Evolutionary conservation across 73 alveolate species (phyloP).

Genomic region (Paramecium sexaurelia): DNA sequence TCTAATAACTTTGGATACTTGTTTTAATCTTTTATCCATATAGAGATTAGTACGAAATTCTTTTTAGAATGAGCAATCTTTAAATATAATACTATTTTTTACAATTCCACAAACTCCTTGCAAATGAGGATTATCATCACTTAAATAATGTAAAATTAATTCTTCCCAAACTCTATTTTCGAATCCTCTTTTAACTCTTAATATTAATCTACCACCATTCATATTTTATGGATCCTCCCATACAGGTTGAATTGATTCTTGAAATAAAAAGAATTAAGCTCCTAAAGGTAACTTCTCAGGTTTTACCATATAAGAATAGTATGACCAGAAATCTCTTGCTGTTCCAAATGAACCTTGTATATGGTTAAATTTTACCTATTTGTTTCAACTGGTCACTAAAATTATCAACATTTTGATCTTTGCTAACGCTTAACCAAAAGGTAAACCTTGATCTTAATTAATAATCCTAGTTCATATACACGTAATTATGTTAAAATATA

Average conservation of each 20-base stretch:
- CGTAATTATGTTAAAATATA: not conserved
- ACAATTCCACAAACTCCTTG: slow-evolving; percentile 21
- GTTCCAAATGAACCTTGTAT: slow-evolving; percentile 8
- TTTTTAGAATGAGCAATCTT: slow-evolving; percentile 32
- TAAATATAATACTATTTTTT: not conserved
- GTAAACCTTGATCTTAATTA: slow-evolving; percentile 4
- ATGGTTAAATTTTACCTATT: not conserved
- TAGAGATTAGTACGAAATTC: slow-evolving; percentile 18
- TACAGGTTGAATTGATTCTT: slow-evolving; percentile 82
- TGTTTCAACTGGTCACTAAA: slow-evolving; percentile 24
- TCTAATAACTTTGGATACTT: not conserved
- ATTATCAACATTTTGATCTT: slow-evolving; percentile 16
- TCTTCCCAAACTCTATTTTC: slow-evolving; percentile 91
- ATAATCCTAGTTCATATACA: slow-evolving; percentile 16
- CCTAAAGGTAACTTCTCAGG: slow-evolving; percentile 83
- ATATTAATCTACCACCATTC: slow-evolving; percentile 85
- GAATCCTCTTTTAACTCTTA: slow-evolving; percentile 79
- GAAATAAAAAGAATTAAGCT: slow-evolving; percentile 80
- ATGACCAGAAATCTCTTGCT: slow-evolving; percentile 83
- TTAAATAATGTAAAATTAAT: slow-evolving; percentile 62
- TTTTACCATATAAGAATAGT: slow-evolving; percentile 80
- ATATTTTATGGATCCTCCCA: slow-evolving; percentile 93
- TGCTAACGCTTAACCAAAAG: slow-evolving; percentile 2
- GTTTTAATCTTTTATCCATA: slow-evolving; percentile 34
- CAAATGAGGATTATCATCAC: slow-evolving; percentile 11